Conservation (phyloP, 352 stramenopile genomes). For the Thraustochytrium striatum region DNA sequence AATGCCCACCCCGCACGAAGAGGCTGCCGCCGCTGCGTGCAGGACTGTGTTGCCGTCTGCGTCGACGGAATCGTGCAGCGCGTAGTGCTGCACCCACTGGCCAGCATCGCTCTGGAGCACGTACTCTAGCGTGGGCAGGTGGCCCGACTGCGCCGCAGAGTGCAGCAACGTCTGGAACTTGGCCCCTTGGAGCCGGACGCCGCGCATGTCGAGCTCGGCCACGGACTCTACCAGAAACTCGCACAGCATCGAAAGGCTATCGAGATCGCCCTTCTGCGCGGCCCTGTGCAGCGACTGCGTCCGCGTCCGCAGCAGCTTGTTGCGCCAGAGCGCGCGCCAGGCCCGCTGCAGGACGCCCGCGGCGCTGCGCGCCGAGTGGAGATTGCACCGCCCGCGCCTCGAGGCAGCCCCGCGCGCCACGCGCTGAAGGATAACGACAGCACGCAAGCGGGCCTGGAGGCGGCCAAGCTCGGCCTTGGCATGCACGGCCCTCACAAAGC, state of each 20-base stretch:
- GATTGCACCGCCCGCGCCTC: slow-evolving; percentile 55
- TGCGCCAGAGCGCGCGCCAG: slow-evolving; percentile 2
- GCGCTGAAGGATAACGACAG: slow-evolving; percentile 64
- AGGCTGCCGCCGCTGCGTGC: slow-evolving; percentile 64
- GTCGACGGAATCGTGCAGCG: neutral
- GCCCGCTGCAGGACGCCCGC: neutral
- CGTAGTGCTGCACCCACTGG: slow-evolving; percentile 33
- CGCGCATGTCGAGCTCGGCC: slow-evolving; percentile 11
- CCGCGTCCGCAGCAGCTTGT: slow-evolving; percentile 49
- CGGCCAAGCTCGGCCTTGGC: too few relatives aligned
- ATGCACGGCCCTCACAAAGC: too few relatives aligned
- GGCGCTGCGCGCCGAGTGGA: neutral
- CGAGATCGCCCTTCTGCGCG: slow-evolving; percentile 15
- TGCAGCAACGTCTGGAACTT: slow-evolving; percentile 79
- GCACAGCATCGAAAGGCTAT: neutral
- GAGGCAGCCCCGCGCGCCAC: slow-evolving; percentile 63
- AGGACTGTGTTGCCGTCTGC: slow-evolving; percentile 9
- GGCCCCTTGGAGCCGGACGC: slow-evolving; percentile 66
- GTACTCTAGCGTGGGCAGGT: slow-evolving; percentile 73
- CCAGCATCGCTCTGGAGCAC: slow-evolving; percentile 54
- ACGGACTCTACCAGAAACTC: neutral
- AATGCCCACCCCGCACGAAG: too few relatives aligned
- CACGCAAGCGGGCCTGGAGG: too few relatives aligned
- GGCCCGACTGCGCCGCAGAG: slow-evolving; percentile 75
- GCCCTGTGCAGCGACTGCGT: slow-evolving; percentile 1